Percentiles rank a stretch among this genome's conserved stretches.
phyloP scores from a whole-genome alignment of 1,284 basidiomycete species.

The Golubevia sp. region DNA sequence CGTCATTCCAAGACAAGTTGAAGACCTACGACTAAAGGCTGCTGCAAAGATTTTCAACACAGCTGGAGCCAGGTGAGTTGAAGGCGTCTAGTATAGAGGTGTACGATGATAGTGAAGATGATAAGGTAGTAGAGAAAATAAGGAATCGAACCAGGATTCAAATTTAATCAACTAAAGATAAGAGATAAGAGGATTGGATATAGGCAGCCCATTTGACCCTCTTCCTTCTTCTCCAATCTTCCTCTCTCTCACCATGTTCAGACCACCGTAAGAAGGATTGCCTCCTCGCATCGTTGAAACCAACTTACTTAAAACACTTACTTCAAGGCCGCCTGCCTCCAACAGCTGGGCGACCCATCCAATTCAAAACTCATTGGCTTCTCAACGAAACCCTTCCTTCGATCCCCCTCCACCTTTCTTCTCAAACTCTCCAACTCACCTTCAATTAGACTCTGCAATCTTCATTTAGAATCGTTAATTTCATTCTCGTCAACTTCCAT shows the following conservation, averaged over 20 bases:
- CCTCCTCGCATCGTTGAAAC: constrained; percentile 26
- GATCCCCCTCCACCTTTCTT: constrained; percentile 25
- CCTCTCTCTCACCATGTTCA: background rate
- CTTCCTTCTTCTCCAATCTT: no score
- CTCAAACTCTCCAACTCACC: constrained; percentile 3
- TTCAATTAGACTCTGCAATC: background rate
- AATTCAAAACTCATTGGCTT: constrained; percentile 18
- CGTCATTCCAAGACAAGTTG: constrained; percentile 36
- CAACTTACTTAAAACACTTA: constrained; percentile 2
- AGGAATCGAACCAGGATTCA: no score
- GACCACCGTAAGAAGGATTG: constrained; percentile 31
- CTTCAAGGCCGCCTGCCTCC: constrained; percentile 33
- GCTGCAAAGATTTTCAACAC: constrained; percentile 40
- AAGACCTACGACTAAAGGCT: constrained; percentile 33
- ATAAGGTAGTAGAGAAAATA: no score
- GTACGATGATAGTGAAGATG: no score
- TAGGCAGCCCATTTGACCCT: no score
- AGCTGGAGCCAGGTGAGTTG: constrained; percentile 23
- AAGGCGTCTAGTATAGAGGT: no score
- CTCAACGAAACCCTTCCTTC: constrained; percentile 27
- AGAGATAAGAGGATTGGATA: no score
- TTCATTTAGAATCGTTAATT: background rate
- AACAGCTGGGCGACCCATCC: constrained; percentile 34
- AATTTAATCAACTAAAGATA: no score
- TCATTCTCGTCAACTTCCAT: background rate